phyloP scores from a whole-genome alignment of 2,329 filamentous ascomycete genomes.

The Botrytis elliptica region DNA sequence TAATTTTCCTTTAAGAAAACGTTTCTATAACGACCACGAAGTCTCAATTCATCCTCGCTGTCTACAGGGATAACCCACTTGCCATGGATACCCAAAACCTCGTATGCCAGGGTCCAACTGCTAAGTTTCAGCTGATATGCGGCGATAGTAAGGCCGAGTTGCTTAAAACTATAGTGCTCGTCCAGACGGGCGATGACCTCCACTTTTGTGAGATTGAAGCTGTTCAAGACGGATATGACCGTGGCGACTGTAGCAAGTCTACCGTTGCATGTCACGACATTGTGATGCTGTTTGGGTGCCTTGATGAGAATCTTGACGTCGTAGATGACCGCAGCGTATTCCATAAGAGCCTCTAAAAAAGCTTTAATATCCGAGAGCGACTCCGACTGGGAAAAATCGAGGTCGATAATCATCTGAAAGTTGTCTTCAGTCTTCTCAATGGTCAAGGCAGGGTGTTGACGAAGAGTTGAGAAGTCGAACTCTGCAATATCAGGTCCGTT shows the following conservation, averaged over 20 bases:
- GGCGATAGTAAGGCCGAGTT: not conserved
- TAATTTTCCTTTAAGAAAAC: not conserved
- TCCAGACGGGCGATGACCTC: not conserved
- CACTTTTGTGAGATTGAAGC: not conserved
- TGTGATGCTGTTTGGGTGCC: not conserved
- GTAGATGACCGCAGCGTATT: not conserved
- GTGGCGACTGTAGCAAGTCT: not conserved
- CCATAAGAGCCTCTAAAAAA: not conserved
- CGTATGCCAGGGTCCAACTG: not conserved
- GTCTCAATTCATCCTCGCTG: not conserved
- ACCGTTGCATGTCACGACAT: not conserved
- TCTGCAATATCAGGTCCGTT: not conserved
- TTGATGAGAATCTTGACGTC: not conserved
- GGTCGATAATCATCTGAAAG: not conserved
- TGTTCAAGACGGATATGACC: not conserved
- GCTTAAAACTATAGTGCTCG: not conserved
- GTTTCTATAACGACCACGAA: not conserved
- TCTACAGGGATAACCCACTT: not conserved
- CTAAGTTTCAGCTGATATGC: not conserved
- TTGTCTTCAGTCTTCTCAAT: not conserved
- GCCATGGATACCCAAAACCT: not conserved
- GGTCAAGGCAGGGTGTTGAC: not conserved
- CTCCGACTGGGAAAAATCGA: not conserved
- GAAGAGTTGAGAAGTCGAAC: not conserved
- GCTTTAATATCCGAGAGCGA: not conserved